Percentiles rank a stretch among this genome's conserved stretches.
Evolutionary conservation across 306 rosid genomes (phyloP).

Genomic region (Chamaecrista fasciculata): DNA sequence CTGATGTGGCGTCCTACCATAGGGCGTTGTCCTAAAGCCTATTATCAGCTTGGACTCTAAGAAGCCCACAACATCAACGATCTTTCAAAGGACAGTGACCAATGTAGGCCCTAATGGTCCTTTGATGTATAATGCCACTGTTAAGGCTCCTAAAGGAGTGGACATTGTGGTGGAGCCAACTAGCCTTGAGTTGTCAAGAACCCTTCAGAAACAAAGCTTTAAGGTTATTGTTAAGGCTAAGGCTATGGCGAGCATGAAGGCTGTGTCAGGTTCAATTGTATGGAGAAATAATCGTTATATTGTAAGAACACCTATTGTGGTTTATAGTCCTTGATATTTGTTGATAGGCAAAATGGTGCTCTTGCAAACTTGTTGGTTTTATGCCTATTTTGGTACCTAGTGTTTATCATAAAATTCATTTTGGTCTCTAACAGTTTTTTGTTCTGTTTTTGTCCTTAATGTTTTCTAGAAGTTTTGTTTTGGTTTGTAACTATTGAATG

Average conservation of each 20-base stretch:
- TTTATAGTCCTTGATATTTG: conserved; percentile 42
- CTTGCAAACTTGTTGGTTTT: too few relatives aligned
- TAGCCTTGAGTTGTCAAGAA: conserved; percentile 45
- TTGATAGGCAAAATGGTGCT: too few relatives aligned
- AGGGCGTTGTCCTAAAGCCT: too few relatives aligned
- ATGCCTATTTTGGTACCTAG: too few relatives aligned
- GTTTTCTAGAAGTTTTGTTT: too few relatives aligned
- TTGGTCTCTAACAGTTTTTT: too few relatives aligned
- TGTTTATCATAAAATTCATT: too few relatives aligned
- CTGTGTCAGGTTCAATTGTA: conserved; percentile 59
- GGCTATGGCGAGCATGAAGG: conserved; percentile 35
- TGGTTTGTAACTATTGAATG: too few relatives aligned
- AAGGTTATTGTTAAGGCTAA: conserved; percentile 71
- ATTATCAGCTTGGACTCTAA: conserved; percentile 36
- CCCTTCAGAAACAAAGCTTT: conserved; percentile 55
- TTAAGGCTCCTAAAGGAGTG: conserved; percentile 62
- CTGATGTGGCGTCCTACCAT: too few relatives aligned
- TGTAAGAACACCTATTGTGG: conserved; percentile 73
- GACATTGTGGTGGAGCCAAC: conserved; percentile 54
- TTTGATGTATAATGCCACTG: conserved; percentile 52
- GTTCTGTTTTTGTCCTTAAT: too few relatives aligned
- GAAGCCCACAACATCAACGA: conserved; percentile 31
- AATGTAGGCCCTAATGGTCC: conserved; percentile 67
- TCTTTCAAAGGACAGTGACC: conserved; percentile 66
- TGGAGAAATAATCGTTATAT: conserved; percentile 57